Base-by-base conservation (phyloP, 2,329 filamentous ascomycete species). In the Zymoseptoria brevis region DNA sequence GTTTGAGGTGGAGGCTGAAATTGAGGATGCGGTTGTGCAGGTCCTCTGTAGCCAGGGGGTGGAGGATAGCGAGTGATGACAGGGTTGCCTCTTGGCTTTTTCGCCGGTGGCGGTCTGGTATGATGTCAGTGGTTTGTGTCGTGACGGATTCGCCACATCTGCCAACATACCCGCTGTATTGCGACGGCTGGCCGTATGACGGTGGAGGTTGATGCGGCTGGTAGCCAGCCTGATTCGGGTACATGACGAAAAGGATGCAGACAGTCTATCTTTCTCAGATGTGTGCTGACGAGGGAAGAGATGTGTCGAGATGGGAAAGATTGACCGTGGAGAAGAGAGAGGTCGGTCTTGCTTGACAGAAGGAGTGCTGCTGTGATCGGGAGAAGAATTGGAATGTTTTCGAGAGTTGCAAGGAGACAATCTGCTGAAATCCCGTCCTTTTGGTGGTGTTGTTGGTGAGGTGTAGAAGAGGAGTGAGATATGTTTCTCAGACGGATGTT, bases 31-130 rank as follows among this genome's bases (percentile, higher is more conserved):
- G 63, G 62, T 41, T 66, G 65, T 8, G 57, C 55, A 51, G 68
- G 68, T 19, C 61, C 62, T 51, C 68, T 72, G 62, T 79, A 79
- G 13, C 76, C 76, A n/a, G 77, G 77, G 29, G 78, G 78, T 50
- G 77, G 78, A 54, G 78, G 75, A 68, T 80, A 80, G 30, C 75
- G 72, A 7, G 78, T 80, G 61, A 80, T 79, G 64, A 80, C 72
- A 6, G 77, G 76, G 60, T 78, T 77, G 19, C 76, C 73, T 62
- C 78, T 79, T 58, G 67, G 55, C 56, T 74, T 76, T 67, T 80
- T 80, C 2, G 68, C 62, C 16, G 74, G 69, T 16, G 71, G 70
- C 16, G 66, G 66, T 16, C 69, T 68, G 56, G 45, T 54, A 19
- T 35, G 19, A 29, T 21, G 45, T 56, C 35, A 55, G 57, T 51